These are phyloP conservation scores for Brassica hybrid DNA, from an alignment of 441 rosid genomes.

Conservation along the genomic window DNA sequence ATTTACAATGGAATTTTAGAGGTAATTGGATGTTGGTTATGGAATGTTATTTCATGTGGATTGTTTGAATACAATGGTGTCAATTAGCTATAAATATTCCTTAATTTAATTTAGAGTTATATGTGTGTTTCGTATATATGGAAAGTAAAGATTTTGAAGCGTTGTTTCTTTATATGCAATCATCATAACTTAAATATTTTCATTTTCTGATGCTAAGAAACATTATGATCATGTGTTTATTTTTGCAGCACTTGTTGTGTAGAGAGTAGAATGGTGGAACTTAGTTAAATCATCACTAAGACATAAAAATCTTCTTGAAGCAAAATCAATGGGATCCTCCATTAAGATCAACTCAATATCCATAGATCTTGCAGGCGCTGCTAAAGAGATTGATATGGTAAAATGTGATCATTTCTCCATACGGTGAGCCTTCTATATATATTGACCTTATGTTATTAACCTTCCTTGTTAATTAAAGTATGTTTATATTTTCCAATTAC, in stretches of 20 bases:
- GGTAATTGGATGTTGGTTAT: slow-evolving; percentile 20
- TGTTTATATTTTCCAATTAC: slow-evolving; percentile 12
- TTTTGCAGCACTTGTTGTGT: slow-evolving; percentile 34
- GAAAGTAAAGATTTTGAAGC: slow-evolving; percentile 19
- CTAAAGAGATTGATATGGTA: slow-evolving; percentile 44
- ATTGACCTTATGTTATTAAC: slow-evolving; percentile 16
- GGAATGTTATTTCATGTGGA: slow-evolving; percentile 69
- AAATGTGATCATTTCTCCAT: slow-evolving; percentile 87
- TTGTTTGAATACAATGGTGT: slow-evolving; percentile 19
- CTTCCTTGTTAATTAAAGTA: slow-evolving; percentile 6
- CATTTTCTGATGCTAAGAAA: slow-evolving; percentile 28
- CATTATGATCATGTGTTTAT: slow-evolving; percentile 11
- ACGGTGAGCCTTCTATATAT: slow-evolving; percentile 64
- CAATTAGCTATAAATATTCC: background rate
- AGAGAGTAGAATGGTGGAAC: slow-evolving; percentile 39
- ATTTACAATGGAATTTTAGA: slow-evolving; percentile 25
- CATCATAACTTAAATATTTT: slow-evolving; percentile 8
- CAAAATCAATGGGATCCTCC: slow-evolving; percentile 54
- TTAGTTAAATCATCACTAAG: slow-evolving; percentile 45
- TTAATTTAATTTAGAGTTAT: slow-evolving; percentile 10
- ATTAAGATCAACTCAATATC: slow-evolving; percentile 77
- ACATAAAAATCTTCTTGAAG: slow-evolving; percentile 43
- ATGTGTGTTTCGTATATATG: slow-evolving; percentile 12
- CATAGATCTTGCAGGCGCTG: slow-evolving; percentile 64
- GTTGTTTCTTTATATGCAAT: slow-evolving; percentile 19